These are phyloP conservation scores for Neurospora sp. DNA, from an alignment of 495 filamentous ascomycete genomes.

Conservation along the genomic window DNA sequence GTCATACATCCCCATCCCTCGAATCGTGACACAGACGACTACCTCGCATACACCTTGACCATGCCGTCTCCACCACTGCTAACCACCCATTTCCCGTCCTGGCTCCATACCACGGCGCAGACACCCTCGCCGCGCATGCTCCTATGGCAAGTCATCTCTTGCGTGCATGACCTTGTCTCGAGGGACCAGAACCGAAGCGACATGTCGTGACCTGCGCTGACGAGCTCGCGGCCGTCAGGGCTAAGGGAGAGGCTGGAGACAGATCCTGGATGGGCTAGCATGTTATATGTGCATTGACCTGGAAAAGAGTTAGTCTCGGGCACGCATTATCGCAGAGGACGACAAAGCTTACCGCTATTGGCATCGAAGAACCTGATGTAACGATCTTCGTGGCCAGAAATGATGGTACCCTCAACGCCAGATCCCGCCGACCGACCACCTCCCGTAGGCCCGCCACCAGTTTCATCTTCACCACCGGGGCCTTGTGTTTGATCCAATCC, in stretches of 20 bases:
- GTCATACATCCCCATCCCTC: not conserved
- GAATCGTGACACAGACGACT: conserved; percentile 1
- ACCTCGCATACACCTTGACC: conserved; percentile 81
- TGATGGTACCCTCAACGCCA: conserved; percentile 83
- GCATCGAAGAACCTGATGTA: conserved; percentile 97
- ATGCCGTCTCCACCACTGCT: conserved; percentile 93
- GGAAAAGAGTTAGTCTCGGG: conserved; percentile 22
- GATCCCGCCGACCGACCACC: conserved; percentile 50
- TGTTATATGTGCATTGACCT: conserved; percentile 99
- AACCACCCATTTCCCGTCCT: conserved; percentile 89
- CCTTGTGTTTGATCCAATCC: conserved; percentile 57
- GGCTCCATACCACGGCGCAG: conserved; percentile 85
- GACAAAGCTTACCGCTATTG: conserved; percentile 73
- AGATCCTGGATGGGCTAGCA: conserved; percentile 89
- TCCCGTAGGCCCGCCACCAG: conserved; percentile 67
- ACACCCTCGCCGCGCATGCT: conserved; percentile 92
- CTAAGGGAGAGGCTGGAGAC: conserved; percentile 85
- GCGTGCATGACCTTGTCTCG: conserved; percentile 84
- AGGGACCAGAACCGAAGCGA: conserved; percentile 95
- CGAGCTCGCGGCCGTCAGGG: conserved; percentile 86
- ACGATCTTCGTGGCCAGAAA: conserved; percentile 90
- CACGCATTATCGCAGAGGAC: not conserved
- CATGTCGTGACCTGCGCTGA: conserved; percentile 92
- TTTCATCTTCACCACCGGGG: conserved; percentile 42
- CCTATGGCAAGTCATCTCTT: conserved; percentile 85